phyloP scores from a whole-genome alignment of 768 basidiomycete genomes.

The Termitomyces sp. region DNA sequence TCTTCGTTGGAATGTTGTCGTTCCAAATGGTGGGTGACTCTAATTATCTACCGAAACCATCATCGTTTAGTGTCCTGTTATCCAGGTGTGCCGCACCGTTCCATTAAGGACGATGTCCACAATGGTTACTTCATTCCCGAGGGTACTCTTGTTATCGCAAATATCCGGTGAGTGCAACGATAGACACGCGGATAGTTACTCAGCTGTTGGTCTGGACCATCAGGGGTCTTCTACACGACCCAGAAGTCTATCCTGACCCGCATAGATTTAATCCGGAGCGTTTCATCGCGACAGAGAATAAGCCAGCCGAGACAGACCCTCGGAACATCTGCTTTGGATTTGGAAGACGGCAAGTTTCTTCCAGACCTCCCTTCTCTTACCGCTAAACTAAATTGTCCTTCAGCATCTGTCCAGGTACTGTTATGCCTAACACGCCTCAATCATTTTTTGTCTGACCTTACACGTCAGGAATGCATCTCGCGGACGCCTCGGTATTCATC shows the following conservation, averaged over 20 bases:
- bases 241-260: slow-evolving; percentile 46
- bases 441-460: slow-evolving; percentile 2
- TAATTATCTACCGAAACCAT: background rate
- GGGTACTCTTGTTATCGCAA: slow-evolving; percentile 45
- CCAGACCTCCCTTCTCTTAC: background rate
- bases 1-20: slow-evolving; percentile 42
- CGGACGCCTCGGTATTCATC: slow-evolving; percentile 48
- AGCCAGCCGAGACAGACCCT: slow-evolving; percentile 47
- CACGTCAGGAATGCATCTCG: slow-evolving; percentile 41
- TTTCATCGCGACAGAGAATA: slow-evolving; percentile 40
- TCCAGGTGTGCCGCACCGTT: slow-evolving; percentile 48
- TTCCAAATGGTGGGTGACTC: slow-evolving; percentile 28
- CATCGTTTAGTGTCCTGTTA: background rate
- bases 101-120: slow-evolving; percentile 55
- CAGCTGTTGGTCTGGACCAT: background rate
- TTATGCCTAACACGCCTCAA: background rate
- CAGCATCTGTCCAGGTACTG: slow-evolving; percentile 44
- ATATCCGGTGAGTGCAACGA: slow-evolving; percentile 34
- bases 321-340: slow-evolving; percentile 64
- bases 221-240: slow-evolving; percentile 51
- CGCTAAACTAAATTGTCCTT: slow-evolving; percentile 2
- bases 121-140: slow-evolving; percentile 60
- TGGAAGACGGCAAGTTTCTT: slow-evolving; percentile 46
- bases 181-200: background rate
- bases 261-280: slow-evolving; percentile 55